Base-by-base conservation (phyloP, 2,329 filamentous ascomycete genomes). In the Claviceps paspali region DNA sequence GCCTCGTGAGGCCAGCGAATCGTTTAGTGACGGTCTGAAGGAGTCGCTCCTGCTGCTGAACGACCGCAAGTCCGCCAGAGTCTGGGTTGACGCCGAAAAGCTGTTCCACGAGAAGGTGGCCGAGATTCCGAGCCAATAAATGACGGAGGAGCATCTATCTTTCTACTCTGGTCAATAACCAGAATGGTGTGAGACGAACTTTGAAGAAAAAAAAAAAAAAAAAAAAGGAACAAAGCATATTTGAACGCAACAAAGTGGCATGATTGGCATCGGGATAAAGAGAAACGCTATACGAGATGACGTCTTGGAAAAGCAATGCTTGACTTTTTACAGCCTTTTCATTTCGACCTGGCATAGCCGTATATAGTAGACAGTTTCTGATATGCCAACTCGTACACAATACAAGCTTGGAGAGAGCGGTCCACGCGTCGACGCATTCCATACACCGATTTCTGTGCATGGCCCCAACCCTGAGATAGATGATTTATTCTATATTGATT, bases 1-100 rank as follows among this genome's bases (percentile, higher is more conserved):
- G 27, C 83, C 88, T 1, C 70, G 88, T 37, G 88, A 95, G 63
- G 79, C 85, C 19, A 85, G 77, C 30, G 86, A 95, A 15, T 35
- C 35, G 6, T 42, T 33, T 19, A 33, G 33, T 7, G 30, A 30
- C 8, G 28, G 35, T 8, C 31, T 42, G 14, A 28, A 21, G 29
- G 33, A 35, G n/a, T 34, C 23, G 9, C 30, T 42, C 9, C 24
- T 42, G 30, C 28, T 32, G 6, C 21, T 42, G 19, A 31, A 40
- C 14, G 33, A 35, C 17, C 40, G 40, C 23, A 29, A 42, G 10
- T 29, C 29, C 10, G 40, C 35, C 18, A 35, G 40, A 22, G 40
- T 42, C 9, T 42, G 40, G 40, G 12, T 7, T 8, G 31, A 35
- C 19, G 40, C 40, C 1, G 40, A 42, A 28, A 30, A 40, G 23